Percentiles rank a stretch among this genome's conserved stretches.
Conservation (phyloP, 2,329 filamentous ascomycete genomes). For the Fusarium lateritium region DNA sequence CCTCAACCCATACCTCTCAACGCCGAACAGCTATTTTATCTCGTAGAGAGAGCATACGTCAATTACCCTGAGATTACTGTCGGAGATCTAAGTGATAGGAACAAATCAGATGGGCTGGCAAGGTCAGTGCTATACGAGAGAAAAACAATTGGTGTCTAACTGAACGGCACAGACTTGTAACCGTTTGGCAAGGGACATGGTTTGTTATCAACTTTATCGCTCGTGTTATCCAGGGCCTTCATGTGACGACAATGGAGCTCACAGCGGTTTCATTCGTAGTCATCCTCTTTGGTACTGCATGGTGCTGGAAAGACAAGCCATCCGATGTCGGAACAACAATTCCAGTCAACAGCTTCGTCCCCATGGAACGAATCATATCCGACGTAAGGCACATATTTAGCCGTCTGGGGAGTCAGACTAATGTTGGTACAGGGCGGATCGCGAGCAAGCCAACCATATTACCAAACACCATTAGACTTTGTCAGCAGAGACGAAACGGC, state of each 20-base stretch:
- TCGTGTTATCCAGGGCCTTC: conserved; percentile 1
- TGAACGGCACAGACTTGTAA: not conserved
- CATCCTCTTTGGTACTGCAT: conserved; percentile 26
- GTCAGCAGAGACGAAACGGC: conserved; percentile 27
- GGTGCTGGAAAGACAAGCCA: conserved; percentile 35
- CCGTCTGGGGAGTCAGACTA: not conserved
- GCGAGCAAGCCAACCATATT: not conserved
- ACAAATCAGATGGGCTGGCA: conserved; percentile 26
- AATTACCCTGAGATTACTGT: not conserved
- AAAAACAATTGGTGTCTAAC: no score
- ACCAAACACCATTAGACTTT: conserved; percentile 27
- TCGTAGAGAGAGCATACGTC: not conserved
- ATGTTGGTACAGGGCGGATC: not conserved
- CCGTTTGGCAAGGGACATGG: conserved; percentile 24
- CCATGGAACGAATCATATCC: not conserved
- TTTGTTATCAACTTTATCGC: conserved; percentile 21
- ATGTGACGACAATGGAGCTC: conserved; percentile 30
- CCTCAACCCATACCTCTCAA: not conserved
- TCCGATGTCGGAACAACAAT: conserved; percentile 19
- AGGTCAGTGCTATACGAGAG: conserved; percentile 1
- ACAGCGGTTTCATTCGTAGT: conserved; percentile 19
- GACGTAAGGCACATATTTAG: no score
- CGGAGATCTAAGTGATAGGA: conserved; percentile 4
- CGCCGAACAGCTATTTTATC: conserved; percentile 33
- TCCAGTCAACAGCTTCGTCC: not conserved